Evolutionary conservation across 2,329 filamentous ascomycete genomes (phyloP), one percentile per base, ranked within the genome.

Genomic region (Penicillium verrucosum): DNA sequence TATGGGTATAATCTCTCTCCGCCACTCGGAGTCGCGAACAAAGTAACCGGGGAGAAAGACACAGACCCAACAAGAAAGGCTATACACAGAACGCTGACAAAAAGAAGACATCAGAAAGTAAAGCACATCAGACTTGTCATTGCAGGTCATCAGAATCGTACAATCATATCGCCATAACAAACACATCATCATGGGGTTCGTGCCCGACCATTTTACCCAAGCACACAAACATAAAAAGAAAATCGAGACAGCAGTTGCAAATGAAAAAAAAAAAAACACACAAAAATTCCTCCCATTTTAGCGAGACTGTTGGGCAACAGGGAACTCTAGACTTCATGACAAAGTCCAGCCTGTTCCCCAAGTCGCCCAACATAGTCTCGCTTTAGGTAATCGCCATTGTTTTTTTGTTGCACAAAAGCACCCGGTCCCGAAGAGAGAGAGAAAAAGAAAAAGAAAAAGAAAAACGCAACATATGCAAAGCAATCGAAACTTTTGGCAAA

Each of bases 81-180:
- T 59, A 59, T 59, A 61, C 57, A 61, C 37, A 37, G 54, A 59
- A 54, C 59, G 59, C 59, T 60, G 59, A 51, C 52, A 61, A 43
- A 56, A 56, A 46, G 29, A 42, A 55, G 51, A 60, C 48, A 60
- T 52, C 50, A 52, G 46, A 55, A 58, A 53, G 49, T 50, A 57
- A 60, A 57, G 52, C 54, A 64, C 58, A 62, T 62, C 57, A 53
- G 56, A 60, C 60, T 65, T 62, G 63, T 68, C 63, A 65, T 69
- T 63, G 62, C 60, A 67, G 66, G 68, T 70, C 68, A 68, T 70
- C 67, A 68, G 65, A 69, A 68, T 70, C 68, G 66, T 70, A 70
- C 68, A 70, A 67, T 69, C 68, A 66, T 70, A 65, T 66, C 65
- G 63, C 63, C 68, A 58, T 68, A 60, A 58, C 58, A 59, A 57